These are phyloP conservation scores for Aspergillus tubingensis DNA, from an alignment of 2,329 filamentous ascomycete genomes.

Conservation along the genomic window DNA sequence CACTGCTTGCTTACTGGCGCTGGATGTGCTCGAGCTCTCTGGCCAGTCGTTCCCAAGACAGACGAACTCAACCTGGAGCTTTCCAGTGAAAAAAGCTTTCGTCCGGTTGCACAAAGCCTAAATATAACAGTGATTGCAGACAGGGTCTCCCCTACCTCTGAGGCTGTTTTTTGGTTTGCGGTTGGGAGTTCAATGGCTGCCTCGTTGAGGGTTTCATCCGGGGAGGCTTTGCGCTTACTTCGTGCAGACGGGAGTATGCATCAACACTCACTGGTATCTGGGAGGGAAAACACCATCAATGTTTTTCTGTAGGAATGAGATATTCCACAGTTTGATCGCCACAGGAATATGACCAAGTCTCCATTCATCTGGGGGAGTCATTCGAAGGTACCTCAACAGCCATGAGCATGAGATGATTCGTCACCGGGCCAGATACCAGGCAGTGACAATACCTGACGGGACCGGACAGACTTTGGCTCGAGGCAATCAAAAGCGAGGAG, in stretches of 20 bases:
- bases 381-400: not conserved
- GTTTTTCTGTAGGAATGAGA: too few species aligned
- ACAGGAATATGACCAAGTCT: not conserved
- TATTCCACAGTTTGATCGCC: not conserved
- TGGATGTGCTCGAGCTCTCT: too few species aligned
- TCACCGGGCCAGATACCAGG: not conserved
- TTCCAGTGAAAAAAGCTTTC: slow-evolving; percentile 7
- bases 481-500: slow-evolving; percentile 14
- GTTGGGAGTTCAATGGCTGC: not conserved
- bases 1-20: too few species aligned
- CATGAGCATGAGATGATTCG: not conserved
- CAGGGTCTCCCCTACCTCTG: not conserved
- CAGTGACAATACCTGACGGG: slow-evolving; percentile 15
- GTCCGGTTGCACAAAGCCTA: slow-evolving; percentile 13
- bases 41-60: too few species aligned
- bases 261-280: too few species aligned
- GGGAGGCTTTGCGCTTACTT: not conserved
- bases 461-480: not conserved
- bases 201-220: not conserved
- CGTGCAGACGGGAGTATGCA: too few species aligned
- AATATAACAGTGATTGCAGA: slow-evolving; percentile 3
- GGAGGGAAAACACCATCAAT: too few species aligned
- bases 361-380: not conserved
- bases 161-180: not conserved
- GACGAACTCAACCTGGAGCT: not conserved